phyloP scores from a whole-genome alignment of 768 basidiomycete genomes.

The Leccinum ochraceum region DNA sequence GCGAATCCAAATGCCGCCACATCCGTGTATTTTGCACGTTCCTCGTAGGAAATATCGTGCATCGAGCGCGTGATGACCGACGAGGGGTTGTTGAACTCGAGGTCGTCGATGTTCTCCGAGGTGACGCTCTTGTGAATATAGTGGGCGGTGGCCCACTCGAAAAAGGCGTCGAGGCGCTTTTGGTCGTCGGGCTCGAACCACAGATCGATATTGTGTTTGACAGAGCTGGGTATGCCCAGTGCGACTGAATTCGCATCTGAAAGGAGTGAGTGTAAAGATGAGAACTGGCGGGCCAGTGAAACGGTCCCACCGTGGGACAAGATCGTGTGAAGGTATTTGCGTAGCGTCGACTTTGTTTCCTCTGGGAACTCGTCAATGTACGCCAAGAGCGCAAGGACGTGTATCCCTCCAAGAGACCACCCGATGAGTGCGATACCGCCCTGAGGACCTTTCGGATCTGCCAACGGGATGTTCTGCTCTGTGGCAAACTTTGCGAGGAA shows the following conservation, averaged over 20 bases:
- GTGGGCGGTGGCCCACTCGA: slow-evolving; percentile 16
- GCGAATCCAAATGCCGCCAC: background rate
- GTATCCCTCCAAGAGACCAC: slow-evolving; percentile 23
- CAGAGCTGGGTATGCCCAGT: slow-evolving; percentile 12
- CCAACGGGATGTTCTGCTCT: slow-evolving; percentile 16
- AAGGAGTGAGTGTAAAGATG: background rate
- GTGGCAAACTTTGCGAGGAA: slow-evolving; percentile 20
- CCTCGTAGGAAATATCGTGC: slow-evolving; percentile 11
- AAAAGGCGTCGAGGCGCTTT: slow-evolving; percentile 18
- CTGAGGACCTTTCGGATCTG: background rate
- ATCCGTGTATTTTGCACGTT: slow-evolving; percentile 16
- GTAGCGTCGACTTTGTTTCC: slow-evolving; percentile 8
- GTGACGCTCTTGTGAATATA: slow-evolving; percentile 18
- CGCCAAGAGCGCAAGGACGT: slow-evolving; percentile 12
- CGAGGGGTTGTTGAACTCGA: slow-evolving; percentile 15
- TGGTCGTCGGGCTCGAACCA: slow-evolving; percentile 8
- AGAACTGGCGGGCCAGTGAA: too few relatives aligned
- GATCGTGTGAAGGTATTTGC: slow-evolving; percentile 22
- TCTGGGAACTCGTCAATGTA: slow-evolving; percentile 15
- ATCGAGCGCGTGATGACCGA: slow-evolving; percentile 11
- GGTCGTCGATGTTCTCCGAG: slow-evolving; percentile 18
- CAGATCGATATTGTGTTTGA: background rate
- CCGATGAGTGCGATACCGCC: slow-evolving; percentile 21
- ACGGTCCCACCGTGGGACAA: slow-evolving; percentile 16
- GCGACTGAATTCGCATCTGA: slow-evolving; percentile 7